phyloP scores from a whole-genome alignment of 1,139 yeast genomes.

The Hansenula lynferdii region DNA sequence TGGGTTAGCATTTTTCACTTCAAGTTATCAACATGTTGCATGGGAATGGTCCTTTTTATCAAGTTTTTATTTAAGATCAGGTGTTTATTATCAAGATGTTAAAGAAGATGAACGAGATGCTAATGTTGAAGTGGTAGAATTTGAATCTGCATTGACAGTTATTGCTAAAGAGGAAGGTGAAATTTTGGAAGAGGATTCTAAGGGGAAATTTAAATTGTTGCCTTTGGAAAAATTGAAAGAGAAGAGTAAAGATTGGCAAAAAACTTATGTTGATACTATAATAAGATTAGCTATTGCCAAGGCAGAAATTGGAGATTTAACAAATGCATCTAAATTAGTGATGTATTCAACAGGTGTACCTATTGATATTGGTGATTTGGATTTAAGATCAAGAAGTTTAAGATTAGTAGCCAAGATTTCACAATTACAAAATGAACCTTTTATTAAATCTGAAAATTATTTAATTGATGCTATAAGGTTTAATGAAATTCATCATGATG shows the following conservation, averaged over 20 bases:
- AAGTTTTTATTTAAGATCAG: constrained; percentile 23
- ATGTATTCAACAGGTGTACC: constrained; percentile 23
- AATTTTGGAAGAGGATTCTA: constrained; percentile 14
- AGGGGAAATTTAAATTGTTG: constrained; percentile 22
- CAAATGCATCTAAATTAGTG: constrained; percentile 28
- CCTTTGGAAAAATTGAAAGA: constrained; percentile 11
- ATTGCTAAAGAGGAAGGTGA: constrained; percentile 18
- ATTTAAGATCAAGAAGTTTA: constrained; percentile 24
- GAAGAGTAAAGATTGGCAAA: constrained; percentile 27
- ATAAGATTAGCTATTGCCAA: constrained; percentile 30
- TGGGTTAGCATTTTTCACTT: constrained; percentile 17
- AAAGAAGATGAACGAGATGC: constrained; percentile 11
- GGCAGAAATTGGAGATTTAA: constrained; percentile 21
- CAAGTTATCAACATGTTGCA: constrained; percentile 25
- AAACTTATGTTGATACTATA: constrained; percentile 32
- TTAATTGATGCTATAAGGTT: constrained; percentile 38
- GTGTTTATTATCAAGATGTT: constrained; percentile 25
- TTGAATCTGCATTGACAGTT: constrained; percentile 22
- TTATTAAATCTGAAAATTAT: constrained; percentile 30
- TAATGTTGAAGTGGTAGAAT: constrained; percentile 14
- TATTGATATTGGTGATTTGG: constrained; percentile 25
- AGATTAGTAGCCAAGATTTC: constrained; percentile 21
- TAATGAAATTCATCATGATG: constrained; percentile 20
- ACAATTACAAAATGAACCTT: constrained; percentile 17
- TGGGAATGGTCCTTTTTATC: constrained; percentile 25